Evolutionary conservation across 2,329 filamentous ascomycete species (phyloP), one percentile per base, ranked within the genome.

Genomic region (Diaporthe sp.): DNA sequence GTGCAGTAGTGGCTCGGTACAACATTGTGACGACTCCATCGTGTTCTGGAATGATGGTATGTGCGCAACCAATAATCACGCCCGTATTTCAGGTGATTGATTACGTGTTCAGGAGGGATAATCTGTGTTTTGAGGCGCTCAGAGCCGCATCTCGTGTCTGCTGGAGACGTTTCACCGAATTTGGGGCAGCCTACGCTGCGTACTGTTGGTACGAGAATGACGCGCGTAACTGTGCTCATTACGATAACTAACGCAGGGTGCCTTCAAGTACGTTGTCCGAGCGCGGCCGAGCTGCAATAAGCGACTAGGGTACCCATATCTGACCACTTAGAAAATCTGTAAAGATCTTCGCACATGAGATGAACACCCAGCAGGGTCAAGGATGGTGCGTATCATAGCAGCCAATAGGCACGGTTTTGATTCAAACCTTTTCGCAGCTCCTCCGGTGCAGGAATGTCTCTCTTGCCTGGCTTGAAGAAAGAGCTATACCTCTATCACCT

Each of bases 301-400:
- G 6, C 22, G 63, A 25, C 63, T 1, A 37, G 63, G 63, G 22
- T 65, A 25, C 63, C 61, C 25, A 17, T 37, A 31, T n/a, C 31
- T 34, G 63, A 8, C 44, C 28, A 34, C 28, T 51, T 7, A 17
- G 44, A 49, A 67, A n/a, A 9, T 15, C 20, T 37, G 28, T 6
- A 51, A n/a, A 37, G 44, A 67, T 67, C 63, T 37, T 67, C 63
- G 10, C 20, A 49, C 5, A 15, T 67, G 63, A 67, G 63, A 67
- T 37, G 44, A 67, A 67, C 63, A 51, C 63, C 44, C 63, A 44
- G 37, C 63, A 44, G 63, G 44, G 63, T 51, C 63, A 51, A 22
- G 28, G 10, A n/a, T 67, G 25, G 25, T 67, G 44, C n/a, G 25
- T 28, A 15, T 55, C 13, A 17, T 13, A 42, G 25, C 10, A 22